Evolutionary conservation across 805 yeast species (phyloP).

Genomic region (Sugiyamaella mastotermitis): DNA sequence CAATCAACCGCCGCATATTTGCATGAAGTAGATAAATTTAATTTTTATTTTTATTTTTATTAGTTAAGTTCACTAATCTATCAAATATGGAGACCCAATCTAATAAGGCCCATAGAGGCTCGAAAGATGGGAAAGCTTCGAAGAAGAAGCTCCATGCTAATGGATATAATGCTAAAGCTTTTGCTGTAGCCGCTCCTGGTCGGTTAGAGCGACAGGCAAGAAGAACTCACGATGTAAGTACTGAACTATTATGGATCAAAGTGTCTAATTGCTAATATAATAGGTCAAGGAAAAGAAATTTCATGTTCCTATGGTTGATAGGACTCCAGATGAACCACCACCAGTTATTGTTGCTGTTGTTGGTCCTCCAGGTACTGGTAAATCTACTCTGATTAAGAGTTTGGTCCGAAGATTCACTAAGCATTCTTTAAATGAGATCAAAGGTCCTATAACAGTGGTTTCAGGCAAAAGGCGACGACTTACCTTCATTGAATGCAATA

Average conservation of each 20-base stretch:
- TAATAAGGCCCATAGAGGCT: conserved; percentile 74
- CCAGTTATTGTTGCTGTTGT: conserved; percentile 95
- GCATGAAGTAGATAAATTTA: no score
- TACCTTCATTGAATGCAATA: conserved; percentile 87
- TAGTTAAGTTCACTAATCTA: background rate
- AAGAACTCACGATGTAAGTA: conserved; percentile 65
- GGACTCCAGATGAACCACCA: conserved; percentile 97
- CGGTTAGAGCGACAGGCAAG: conserved; percentile 79
- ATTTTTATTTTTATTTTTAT: background rate
- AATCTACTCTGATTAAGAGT: conserved; percentile 86
- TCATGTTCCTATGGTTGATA: conserved; percentile 96
- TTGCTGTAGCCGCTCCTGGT: conserved; percentile 78
- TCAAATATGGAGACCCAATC: conserved; percentile 44
- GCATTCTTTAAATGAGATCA: conserved; percentile 75
- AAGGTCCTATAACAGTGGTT: conserved; percentile 95
- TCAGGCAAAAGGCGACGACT: conserved; percentile 90
- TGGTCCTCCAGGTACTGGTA: conserved; percentile 99
- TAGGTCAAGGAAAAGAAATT: conserved; percentile 64
- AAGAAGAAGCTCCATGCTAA: conserved; percentile 85
- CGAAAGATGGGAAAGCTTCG: conserved; percentile 44
- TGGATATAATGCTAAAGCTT: conserved; percentile 80
- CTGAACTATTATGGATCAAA: background rate
- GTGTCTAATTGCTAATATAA: background rate
- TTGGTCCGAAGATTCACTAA: conserved; percentile 83
- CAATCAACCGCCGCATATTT: no score